Evolutionary conservation across 306 rosid species (phyloP).

Genomic region (Begonia fuchsioides): DNA sequence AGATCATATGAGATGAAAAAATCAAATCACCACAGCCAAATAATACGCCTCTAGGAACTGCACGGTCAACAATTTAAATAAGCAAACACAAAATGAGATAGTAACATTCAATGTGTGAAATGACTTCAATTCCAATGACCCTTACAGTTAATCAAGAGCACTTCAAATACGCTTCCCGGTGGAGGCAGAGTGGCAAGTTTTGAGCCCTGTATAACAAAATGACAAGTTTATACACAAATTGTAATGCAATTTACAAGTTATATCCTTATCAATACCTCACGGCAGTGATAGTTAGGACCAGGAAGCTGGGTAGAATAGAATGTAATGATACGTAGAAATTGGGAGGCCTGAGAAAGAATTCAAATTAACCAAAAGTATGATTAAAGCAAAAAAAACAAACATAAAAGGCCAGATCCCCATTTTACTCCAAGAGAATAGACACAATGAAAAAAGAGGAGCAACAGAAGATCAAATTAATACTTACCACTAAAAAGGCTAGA

Average conservation of each 20-base stretch:
- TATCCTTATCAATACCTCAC: slow-evolving; percentile 26
- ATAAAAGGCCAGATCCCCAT: no score
- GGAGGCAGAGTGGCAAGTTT: slow-evolving; percentile 28
- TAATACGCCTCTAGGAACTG: slow-evolving; percentile 16
- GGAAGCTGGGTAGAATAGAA: slow-evolving; percentile 88
- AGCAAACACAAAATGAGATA: no score
- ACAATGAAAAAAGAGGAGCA: no score
- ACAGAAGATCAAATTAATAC: slow-evolving; percentile 5
- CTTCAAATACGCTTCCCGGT: slow-evolving; percentile 32
- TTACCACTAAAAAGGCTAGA: slow-evolving; percentile 35
- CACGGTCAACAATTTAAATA: no score
- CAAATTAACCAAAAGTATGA: no score
- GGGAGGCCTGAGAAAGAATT: slow-evolving; percentile 36
- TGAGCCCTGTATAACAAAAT: slow-evolving; percentile 36
- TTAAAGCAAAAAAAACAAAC: no score
- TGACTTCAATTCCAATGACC: no score
- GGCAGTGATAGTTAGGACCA: slow-evolving; percentile 85
- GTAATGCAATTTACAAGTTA: no score
- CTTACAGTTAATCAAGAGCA: slow-evolving; percentile 16
- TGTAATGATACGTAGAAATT: slow-evolving; percentile 59
- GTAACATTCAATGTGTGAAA: no score
- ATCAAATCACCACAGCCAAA: slow-evolving; percentile 47
- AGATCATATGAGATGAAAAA: slow-evolving; percentile 47
- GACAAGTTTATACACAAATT: background rate
- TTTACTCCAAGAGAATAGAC: no score